These are phyloP conservation scores for Ramichloridium luteum DNA, from an alignment of 2,329 filamentous ascomycete genomes.

Conservation along the genomic window DNA sequence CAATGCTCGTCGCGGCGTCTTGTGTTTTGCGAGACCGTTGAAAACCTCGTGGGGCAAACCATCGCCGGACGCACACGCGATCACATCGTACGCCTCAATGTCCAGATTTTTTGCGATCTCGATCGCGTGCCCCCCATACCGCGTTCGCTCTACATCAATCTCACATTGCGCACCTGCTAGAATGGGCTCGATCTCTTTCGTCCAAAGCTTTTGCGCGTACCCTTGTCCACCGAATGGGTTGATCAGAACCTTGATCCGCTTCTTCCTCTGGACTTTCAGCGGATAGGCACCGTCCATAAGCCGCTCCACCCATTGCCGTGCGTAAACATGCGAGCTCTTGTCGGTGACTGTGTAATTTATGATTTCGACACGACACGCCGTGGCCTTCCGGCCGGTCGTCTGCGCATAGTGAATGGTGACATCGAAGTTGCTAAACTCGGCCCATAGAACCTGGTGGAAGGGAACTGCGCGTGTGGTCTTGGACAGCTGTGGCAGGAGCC, in stretches of 20 bases:
- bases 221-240: conserved; percentile 88
- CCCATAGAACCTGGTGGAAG: conserved; percentile 77
- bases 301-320: conserved; percentile 48
- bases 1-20: conserved; percentile 55
- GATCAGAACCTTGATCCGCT: conserved; percentile 75
- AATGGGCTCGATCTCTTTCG: conserved; percentile 64
- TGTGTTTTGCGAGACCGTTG: conserved; percentile 71
- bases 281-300: conserved; percentile 62
- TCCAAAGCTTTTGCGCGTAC: conserved; percentile 59
- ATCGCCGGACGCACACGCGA: conserved; percentile 84
- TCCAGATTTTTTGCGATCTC: conserved; percentile 66
- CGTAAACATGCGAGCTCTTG: conserved; percentile 37
- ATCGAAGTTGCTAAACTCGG: conserved; percentile 47
- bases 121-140: conserved; percentile 61
- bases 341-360: conserved; percentile 48
- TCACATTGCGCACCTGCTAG: conserved; percentile 69
- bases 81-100: conserved; percentile 67
- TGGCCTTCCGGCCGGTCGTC: conserved; percentile 40
- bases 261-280: conserved; percentile 48
- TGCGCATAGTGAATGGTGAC: conserved; percentile 64
- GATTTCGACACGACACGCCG: conserved; percentile 47
- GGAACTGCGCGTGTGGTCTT: conserved; percentile 51
- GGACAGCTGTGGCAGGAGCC: conserved; percentile 33
- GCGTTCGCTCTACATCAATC: conserved; percentile 61
- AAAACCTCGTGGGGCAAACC: conserved; percentile 88